Evolutionary conservation across 257 asterid species (phyloP), one percentile per base, ranked within the genome.

Genomic region (Mitragyna speciosa): DNA sequence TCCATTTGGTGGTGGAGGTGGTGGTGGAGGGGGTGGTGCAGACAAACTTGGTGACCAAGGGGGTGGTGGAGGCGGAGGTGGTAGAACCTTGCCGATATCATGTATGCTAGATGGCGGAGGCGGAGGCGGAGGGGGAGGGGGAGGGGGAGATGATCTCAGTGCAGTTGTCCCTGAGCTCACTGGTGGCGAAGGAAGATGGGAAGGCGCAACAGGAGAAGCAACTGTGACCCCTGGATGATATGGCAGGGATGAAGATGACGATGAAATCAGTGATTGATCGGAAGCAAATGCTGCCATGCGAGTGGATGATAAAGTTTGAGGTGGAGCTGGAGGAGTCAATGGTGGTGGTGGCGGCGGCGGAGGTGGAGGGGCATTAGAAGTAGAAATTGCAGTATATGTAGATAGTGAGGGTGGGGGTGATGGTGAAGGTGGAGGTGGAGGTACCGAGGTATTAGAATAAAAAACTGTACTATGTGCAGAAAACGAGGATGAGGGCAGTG

Each of bases 1-100:
- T 80, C 83, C 78, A 78, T 63, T 73, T 28, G 73, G 64, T 41
- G 78, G 61, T 10, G 83, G 75, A 0, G 88, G 84, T 2, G 86
- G 80, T 0, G 85, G 83, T 5, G 85, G 73, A 26, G 88, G 84
- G 24, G 75, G 79, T 17, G 74, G 36, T 76, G 78, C 9, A 73
- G 78, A 78, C 86, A 78, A 64, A 56, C 65, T 77, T 72, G 41
- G 64, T 67, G 91, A 76, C 89, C 88, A 89, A 78, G 94, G 91
- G n/a, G 87, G 85, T 16, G 90, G 87, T 20, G 93, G 88, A 73
- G 90, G 63, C 7, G 63, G 63, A 20, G 63, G 64, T 1, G 64
- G 64, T 76, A 79, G 78, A 59, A 76, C 82, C 76, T 80, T 82
- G 76, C 83, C 82, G 78, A 61, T 76, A 84, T 73, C 80, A 19